Conservation (phyloP, 768 basidiomycete genomes). For the Phaeolepiota aurea region DNA sequence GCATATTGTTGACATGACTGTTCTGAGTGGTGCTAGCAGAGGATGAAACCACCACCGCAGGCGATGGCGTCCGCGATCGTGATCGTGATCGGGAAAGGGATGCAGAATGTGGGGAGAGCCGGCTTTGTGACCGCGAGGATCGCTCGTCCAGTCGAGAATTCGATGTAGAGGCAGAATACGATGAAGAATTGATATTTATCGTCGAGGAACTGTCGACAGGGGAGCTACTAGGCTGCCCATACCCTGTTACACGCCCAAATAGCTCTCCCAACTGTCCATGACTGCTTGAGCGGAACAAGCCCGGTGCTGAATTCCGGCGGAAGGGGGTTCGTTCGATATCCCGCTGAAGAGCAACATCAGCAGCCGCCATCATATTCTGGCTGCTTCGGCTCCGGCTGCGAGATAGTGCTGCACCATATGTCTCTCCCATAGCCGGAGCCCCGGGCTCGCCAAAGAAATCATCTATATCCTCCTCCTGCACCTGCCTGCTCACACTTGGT, state of each 20-base stretch:
- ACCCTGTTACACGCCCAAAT: too few species aligned
- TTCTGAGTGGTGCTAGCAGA: slow-evolving; percentile 10
- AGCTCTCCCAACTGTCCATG: slow-evolving; percentile 6
- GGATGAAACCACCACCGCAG: slow-evolving; percentile 17
- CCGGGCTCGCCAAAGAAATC: slow-evolving; percentile 42
- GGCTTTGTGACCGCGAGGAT: background rate
- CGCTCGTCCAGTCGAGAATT: too few species aligned
- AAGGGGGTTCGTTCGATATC: too few species aligned
- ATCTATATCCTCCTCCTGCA: slow-evolving; percentile 31
- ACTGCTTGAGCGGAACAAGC: slow-evolving; percentile 4
- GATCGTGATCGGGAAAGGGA: slow-evolving; percentile 20
- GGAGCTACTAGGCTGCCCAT: too few species aligned
- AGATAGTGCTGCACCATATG: slow-evolving; percentile 16
- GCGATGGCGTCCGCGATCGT: slow-evolving; percentile 24
- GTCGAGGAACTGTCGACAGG: too few species aligned
- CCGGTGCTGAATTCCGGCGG: too few species aligned
- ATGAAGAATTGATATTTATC: too few species aligned
- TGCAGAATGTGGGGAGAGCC: background rate
- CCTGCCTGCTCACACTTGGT: background rate
- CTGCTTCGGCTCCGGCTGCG: background rate
- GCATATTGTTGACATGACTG: background rate
- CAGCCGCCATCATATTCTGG: too few species aligned
- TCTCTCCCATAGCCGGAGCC: slow-evolving; percentile 46
- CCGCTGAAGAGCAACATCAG: too few species aligned
- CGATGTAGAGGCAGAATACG: too few species aligned